These are phyloP conservation scores for Ophiorrhiza pumila DNA, from an alignment of 257 asterid species.

Conservation along the genomic window DNA sequence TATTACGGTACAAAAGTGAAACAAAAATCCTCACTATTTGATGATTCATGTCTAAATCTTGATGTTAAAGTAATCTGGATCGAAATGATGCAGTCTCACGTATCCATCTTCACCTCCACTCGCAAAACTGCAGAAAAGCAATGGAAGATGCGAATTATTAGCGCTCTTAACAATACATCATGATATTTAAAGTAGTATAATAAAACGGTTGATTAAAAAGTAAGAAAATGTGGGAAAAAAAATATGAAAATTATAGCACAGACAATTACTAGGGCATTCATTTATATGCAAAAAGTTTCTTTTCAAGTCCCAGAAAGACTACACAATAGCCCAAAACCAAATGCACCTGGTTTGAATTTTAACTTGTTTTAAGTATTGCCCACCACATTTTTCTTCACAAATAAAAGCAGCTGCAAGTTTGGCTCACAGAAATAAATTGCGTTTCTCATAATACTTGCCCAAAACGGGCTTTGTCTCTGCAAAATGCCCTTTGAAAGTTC, in stretches of 20 bases:
- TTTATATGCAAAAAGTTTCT: neutral
- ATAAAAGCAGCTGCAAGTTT: neutral
- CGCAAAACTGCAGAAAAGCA: constrained; percentile 49
- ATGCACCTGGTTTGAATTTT: neutral
- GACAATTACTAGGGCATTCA: neutral
- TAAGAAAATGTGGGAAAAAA: too few species aligned
- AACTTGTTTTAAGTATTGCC: too few species aligned
- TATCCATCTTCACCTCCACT: constrained; percentile 98
- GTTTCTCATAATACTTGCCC: neutral
- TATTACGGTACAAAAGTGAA: neutral
- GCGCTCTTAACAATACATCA: neutral
- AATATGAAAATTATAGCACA: neutral
- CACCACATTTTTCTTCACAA: too few species aligned
- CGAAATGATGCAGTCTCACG: constrained; percentile 85
- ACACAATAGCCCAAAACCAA: neutral
- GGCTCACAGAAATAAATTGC: neutral
- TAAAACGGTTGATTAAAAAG: neutral
- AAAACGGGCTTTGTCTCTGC: neutral
- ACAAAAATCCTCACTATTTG: neutral
- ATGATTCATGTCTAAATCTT: constrained; percentile 36
- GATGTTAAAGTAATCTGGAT: constrained; percentile 77
- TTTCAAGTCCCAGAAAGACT: neutral
- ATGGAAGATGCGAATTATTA: neutral
- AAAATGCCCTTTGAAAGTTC: neutral
- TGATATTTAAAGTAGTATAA: too few species aligned